Evolutionary conservation across 345 rosid species (phyloP), one percentile per base, ranked within the genome.

Genomic region (Acer campestre): DNA sequence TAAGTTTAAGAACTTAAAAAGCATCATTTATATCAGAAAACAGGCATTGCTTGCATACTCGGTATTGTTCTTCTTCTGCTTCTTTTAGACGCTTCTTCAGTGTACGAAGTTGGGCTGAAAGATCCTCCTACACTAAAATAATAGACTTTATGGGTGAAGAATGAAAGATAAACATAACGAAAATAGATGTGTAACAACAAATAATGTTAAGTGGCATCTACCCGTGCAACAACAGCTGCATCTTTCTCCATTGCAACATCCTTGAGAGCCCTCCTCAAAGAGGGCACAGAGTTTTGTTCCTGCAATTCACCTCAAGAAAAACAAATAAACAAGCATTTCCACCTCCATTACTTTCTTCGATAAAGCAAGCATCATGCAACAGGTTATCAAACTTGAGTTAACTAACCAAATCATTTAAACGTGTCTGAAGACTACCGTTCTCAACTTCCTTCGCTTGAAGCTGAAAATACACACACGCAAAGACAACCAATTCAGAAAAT

Each of bases 181-280:
- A 53, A 62, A 53, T 67, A 31, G 0, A 10, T 6, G 20, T 51
- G 29, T 56, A 77, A 29, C 42, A 48, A 59, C 55, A 42, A 67
- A 53, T 51, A 68, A 71, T 40, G 73, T 9, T 67, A 5, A 7
- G 80, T 56, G 14, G 27, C 46, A 55, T 61, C 10, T 86, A 91
- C 99, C 88, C 97, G 90, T 80, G 88, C 89, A 83, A 94, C 97
- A 84, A 94, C 98, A 79, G 99, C 97, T 61, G 98, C 99, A 89
- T 96, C 98, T 87, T 96, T 96, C 91, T 96, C 98, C 92, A 94
- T 91, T 20, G 98, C 99, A 70, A 92, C 95, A 84, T 96, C 98
- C 89, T 85, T 92, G 53, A 96, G 89, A 44, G 99, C 97, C 84
- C 89, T 92, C 75, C 99, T 92, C 81, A 96, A 81, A 82, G 99